phyloP scores from a whole-genome alignment of 1,284 basidiomycete genomes.

The Trichosporon coremiiforme region DNA sequence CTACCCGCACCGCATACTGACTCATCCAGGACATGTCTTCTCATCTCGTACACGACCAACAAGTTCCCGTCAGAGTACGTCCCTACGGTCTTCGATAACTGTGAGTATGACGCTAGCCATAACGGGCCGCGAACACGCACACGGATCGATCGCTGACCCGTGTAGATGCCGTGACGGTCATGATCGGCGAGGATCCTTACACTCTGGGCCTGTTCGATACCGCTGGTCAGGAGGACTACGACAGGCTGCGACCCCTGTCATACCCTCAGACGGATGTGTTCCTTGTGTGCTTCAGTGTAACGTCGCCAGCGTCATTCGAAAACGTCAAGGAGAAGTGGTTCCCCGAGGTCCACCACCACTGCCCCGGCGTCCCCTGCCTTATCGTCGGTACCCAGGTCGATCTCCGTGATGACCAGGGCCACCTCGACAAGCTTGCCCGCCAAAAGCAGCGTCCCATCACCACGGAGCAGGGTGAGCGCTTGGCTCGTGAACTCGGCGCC shows the following conservation, averaged over 20 bases:
- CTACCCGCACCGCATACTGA: background rate
- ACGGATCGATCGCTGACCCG: background rate
- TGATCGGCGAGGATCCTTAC: slow-evolving; percentile 99
- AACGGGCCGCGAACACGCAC: background rate
- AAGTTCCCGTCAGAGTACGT: slow-evolving; percentile 99
- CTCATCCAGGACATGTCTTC: slow-evolving; percentile 79
- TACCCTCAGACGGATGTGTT: slow-evolving; percentile 99
- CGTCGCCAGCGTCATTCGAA: slow-evolving; percentile 96
- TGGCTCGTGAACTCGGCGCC: slow-evolving; percentile 92
- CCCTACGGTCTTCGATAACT: slow-evolving; percentile 73
- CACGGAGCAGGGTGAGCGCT: slow-evolving; percentile 84
- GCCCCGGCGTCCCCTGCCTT: slow-evolving; percentile 98
- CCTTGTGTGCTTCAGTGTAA: slow-evolving; percentile 98
- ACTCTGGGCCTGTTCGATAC: slow-evolving; percentile 98
- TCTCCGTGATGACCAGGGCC: slow-evolving; percentile 87
- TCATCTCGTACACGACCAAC: slow-evolving; percentile 99
- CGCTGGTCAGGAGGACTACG: slow-evolving; percentile 99
- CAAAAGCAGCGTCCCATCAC: slow-evolving; percentile 95
- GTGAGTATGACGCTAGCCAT: slow-evolving; percentile 53
- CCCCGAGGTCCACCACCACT: slow-evolving; percentile 99
- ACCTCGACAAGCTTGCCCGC: slow-evolving; percentile 90
- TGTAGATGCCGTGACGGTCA: slow-evolving; percentile 95
- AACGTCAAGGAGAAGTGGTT: slow-evolving; percentile 99
- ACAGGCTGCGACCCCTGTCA: slow-evolving; percentile 95
- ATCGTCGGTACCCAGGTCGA: slow-evolving; percentile 99